phyloP scores from a whole-genome alignment of 768 basidiomycete species.

The Astraeus odoratus region DNA sequence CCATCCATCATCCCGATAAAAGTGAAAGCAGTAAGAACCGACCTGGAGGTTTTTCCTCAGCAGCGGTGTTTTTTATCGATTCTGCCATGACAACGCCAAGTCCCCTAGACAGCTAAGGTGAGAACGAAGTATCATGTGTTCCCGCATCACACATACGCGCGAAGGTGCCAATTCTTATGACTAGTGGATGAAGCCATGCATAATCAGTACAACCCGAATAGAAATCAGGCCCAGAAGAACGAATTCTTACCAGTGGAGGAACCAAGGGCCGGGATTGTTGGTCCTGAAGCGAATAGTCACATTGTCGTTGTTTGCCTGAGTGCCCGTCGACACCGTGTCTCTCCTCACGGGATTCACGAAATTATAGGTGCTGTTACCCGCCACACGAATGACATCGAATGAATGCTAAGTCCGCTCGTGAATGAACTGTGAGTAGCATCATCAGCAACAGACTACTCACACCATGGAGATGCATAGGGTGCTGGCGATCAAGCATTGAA shows the following conservation, averaged over 20 bases:
- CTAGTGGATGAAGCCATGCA: constrained; percentile 3
- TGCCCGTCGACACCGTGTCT: constrained; percentile 36
- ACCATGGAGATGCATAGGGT: constrained; percentile 38
- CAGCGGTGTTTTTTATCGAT: constrained; percentile 4
- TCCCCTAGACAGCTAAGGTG: constrained; percentile 29
- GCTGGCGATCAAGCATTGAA: constrained; percentile 16
- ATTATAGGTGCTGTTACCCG: constrained; percentile 33
- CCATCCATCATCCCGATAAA: neutral
- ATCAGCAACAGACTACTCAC: constrained; percentile 19
- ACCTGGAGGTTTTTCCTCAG: constrained; percentile 11
- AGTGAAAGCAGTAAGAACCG: neutral
- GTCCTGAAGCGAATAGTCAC: constrained; percentile 56
- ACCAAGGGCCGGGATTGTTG: constrained; percentile 42
- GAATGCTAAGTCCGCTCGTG: constrained; percentile 23
- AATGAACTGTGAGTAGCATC: neutral
- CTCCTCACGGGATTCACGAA: constrained; percentile 45
- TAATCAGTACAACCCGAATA: neutral
- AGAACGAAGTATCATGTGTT: neutral
- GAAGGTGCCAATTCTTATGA: constrained; percentile 18
- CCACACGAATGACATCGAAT: constrained; percentile 35
- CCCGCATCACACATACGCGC: constrained; percentile 7
- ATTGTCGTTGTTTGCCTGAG: constrained; percentile 24
- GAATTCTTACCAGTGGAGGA: constrained; percentile 16
- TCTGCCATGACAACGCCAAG: constrained; percentile 17
- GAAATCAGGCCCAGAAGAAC: neutral